phyloP scores from a whole-genome alignment of 2,329 filamentous ascomycete genomes.

The Orbilia oligospora region DNA sequence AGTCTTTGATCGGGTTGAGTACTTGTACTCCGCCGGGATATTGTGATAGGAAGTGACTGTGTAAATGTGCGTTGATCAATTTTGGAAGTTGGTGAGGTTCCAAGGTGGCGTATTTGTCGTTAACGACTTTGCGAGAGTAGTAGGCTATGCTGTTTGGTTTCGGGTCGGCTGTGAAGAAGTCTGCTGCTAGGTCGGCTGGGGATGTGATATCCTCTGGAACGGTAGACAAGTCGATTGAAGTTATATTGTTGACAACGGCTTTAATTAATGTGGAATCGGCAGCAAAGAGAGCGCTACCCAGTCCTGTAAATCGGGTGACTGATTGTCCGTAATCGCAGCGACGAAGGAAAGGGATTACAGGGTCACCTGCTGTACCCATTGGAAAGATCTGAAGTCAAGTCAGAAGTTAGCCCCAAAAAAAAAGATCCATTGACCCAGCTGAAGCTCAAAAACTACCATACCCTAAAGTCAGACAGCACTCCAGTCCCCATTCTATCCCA shows the following conservation, averaged over 20 bases:
- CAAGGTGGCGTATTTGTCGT: constrained; percentile 77
- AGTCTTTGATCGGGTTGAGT: constrained; percentile 81
- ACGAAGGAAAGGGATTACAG: constrained; percentile 79
- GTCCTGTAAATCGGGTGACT: constrained; percentile 80
- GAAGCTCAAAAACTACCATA: constrained; percentile 31
- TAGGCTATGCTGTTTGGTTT: constrained; percentile 80
- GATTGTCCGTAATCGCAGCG: constrained; percentile 78
- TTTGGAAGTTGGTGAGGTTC: constrained; percentile 73
- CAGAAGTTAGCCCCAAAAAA: not conserved
- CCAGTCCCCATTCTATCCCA: constrained; percentile 94
- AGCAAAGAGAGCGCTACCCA: constrained; percentile 80
- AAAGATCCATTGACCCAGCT: not conserved
- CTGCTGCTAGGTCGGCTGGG: constrained; percentile 60
- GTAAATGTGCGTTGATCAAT: constrained; percentile 87
- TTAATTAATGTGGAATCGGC: constrained; percentile 45
- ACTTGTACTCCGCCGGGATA: constrained; percentile 84
- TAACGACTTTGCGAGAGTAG: constrained; percentile 78
- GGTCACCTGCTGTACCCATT: constrained; percentile 82
- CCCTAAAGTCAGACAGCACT: constrained; percentile 78
- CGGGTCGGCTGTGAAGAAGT: constrained; percentile 71
- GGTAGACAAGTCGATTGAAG: constrained; percentile 66
- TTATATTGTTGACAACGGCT: constrained; percentile 72
- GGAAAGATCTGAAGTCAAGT: constrained; percentile 79
- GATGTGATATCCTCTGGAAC: constrained; percentile 68
- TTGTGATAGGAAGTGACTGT: constrained; percentile 84